Conservation (phyloP, 768 basidiomycete genomes). For the Mycena filopes region DNA sequence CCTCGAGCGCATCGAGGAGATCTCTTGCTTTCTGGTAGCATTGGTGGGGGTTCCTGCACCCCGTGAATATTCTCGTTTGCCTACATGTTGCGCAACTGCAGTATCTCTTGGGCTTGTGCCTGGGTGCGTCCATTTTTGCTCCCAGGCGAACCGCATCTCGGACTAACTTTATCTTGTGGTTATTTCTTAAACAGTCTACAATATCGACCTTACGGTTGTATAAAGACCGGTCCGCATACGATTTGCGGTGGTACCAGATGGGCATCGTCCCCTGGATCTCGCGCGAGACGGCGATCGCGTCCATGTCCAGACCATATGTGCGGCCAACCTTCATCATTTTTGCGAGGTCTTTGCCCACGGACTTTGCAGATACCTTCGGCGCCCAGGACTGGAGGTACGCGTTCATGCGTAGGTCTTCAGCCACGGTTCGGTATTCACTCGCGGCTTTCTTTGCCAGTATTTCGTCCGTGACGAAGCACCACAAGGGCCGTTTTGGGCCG, state of each 20-base stretch:
- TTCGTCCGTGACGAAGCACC: not conserved
- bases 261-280: no score
- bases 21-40: conserved; percentile 17
- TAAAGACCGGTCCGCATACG: not conserved
- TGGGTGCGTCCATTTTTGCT: not conserved
- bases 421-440: not conserved
- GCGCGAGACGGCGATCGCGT: no score
- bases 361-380: not conserved
- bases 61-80: not conserved
- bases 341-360: not conserved
- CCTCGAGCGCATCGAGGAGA: conserved; percentile 22
- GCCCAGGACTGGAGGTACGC: no score
- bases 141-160: not conserved
- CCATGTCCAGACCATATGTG: not conserved
- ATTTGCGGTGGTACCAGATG: no score
- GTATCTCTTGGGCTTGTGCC: not conserved
- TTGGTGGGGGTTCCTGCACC: conserved; percentile 14
- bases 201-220: not conserved
- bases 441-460: not conserved
- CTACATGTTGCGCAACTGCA: no score
- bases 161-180: not conserved
- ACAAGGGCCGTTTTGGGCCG: no score
- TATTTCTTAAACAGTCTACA: conserved; percentile 6
- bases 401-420: not conserved
- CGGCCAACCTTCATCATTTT: not conserved